These are phyloP conservation scores for Gaeumannomyces tritici DNA, from an alignment of 2,329 filamentous ascomycete species.

Conservation along the genomic window DNA sequence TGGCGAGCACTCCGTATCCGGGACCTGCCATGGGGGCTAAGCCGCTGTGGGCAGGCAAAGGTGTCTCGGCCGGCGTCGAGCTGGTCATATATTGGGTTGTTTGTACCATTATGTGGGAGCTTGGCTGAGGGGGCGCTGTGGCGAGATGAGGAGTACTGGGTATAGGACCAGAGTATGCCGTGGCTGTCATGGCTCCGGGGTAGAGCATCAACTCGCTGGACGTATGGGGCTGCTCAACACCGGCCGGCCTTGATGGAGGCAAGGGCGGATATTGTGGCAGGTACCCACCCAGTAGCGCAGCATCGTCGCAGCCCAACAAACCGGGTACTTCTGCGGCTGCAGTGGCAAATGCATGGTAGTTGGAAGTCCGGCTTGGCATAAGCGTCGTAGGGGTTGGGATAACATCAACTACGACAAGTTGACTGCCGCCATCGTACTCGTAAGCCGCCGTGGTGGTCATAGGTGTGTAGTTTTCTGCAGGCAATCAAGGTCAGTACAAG, in stretches of 20 bases:
- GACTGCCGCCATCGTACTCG: constrained; percentile 13
- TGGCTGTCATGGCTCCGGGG: neutral
- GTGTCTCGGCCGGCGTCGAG: neutral
- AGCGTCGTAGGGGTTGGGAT: too few relatives aligned
- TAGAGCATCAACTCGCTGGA: neutral
- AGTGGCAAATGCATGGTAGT: neutral
- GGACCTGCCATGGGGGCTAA: constrained; percentile 1
- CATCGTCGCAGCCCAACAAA: neutral
- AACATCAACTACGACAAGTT: too few relatives aligned
- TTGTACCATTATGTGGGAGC: neutral
- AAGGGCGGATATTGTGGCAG: neutral
- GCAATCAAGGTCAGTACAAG: neutral
- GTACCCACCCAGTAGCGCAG: neutral
- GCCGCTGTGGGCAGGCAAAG: neutral
- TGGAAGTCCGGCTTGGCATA: neutral
- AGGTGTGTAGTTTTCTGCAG: constrained; percentile 18
- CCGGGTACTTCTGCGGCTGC: neutral
- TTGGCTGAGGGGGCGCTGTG: neutral
- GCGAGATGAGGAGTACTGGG: constrained; percentile 10
- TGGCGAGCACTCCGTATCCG: constrained; percentile 8
- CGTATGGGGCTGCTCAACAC: neutral
- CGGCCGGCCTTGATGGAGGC: neutral
- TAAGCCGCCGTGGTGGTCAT: constrained; percentile 3
- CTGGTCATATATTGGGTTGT: neutral
- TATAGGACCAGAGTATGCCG: neutral